Evolutionary conservation across 371 early-diverging fungal species (phyloP), one percentile per base, ranked within the genome.

Genomic region (Mortierella sp.): DNA sequence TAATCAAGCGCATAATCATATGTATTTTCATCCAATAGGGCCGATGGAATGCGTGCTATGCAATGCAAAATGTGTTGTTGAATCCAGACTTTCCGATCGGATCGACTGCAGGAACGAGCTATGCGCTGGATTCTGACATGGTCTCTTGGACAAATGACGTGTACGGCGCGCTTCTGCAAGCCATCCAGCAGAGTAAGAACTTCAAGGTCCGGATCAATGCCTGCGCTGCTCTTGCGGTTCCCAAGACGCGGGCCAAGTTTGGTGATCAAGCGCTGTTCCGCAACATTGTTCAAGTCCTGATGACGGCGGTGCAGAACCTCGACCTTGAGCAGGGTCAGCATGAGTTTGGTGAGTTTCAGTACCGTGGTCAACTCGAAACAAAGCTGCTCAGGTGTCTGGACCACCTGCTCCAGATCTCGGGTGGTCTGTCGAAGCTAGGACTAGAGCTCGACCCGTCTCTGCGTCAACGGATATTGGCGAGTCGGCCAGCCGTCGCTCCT

Each of bases 11-110:
- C 16, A 57, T 48, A 16, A 13, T 59, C 6, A 53, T 44, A 31
- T 44, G 13, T 11, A 9, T 21, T 55, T 51, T 74, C 50, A 59
- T 16, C 74, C 37, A 13, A 57, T 72, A 95, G 93, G 91, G 91
- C 14, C 93, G 96, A 26, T 96, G 96, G 96, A 96, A 96, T 83
- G 94, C 96, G 5, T 95, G 95, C 81, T 92, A 96, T 86, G 94
- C 96, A 0, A 89, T 94, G 24, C 89, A 90, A 43, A 95, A 94
- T 76, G 90, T 94, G 74, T 85, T 96, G 9, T 79, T 87, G 10
- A 93, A 93, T 74, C 78, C 85, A 13, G 74, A 85, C 55, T 92
- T 95, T 78, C 95, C 96, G 11, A 91, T 95, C 67, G 93, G 93
- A 5, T 78, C 82, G 24, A 76, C 80, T 51, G 46, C 75, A 6